Percentiles rank a stretch among this genome's conserved stretches.
Conservation (phyloP, 2,329 filamentous ascomycete genomes). For the Elsinoe perseae region DNA sequence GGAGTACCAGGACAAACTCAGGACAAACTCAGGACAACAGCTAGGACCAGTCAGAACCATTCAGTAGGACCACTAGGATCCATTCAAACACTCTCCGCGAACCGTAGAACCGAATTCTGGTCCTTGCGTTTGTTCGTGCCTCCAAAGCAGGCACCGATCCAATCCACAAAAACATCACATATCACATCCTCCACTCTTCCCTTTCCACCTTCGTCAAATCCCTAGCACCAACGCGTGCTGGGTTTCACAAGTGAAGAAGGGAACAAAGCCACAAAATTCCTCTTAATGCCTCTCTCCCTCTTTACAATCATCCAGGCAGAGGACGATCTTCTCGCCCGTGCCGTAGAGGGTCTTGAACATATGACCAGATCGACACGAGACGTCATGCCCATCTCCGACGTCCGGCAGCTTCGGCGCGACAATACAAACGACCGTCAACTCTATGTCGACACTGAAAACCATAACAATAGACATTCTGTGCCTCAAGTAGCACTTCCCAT, state of each 20-base stretch:
- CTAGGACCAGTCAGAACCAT: not conserved
- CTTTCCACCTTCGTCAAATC: not conserved
- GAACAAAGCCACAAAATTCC: not conserved
- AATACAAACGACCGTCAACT: not conserved
- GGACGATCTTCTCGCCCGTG: constrained; percentile 14
- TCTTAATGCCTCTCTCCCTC: constrained; percentile 14
- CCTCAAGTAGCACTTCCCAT: constrained; percentile 6
- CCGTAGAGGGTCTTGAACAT: constrained; percentile 14
- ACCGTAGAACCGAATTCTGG: constrained; percentile 10
- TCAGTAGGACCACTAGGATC: not conserved
- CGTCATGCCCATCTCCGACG: constrained; percentile 13
- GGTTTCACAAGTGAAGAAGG: not conserved
- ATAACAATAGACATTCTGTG: not conserved
- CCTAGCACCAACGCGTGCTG: constrained; percentile 9
- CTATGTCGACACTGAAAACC: not conserved
- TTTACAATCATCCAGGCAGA: constrained; percentile 15
- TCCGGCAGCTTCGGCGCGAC: constrained; percentile 8
- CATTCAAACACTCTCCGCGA: not conserved
- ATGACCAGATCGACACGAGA: constrained; percentile 15
- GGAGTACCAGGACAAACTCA: too few species aligned
- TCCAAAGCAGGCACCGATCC: not conserved
- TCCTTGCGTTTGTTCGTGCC: too few species aligned
- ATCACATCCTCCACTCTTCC: too few species aligned
- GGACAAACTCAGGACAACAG: not conserved
- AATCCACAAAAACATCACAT: constrained; percentile 3